Conservation (phyloP, 148 eudicot species). For the Amaranthus palmeri region DNA sequence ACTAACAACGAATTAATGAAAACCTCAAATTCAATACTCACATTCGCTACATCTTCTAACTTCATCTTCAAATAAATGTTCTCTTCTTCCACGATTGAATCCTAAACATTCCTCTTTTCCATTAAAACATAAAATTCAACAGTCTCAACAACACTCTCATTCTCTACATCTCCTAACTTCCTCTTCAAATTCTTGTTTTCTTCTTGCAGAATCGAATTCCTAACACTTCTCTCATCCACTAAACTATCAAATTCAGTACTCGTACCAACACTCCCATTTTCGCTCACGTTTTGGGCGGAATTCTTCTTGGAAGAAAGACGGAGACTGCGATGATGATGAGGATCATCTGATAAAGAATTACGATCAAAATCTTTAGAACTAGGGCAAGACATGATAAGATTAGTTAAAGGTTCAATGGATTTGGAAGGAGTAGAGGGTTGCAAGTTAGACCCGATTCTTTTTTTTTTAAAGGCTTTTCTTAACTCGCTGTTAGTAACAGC, state of each 20-base stretch:
- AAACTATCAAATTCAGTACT: no score
- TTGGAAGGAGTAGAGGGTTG: conserved; percentile 42
- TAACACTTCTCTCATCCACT: no score
- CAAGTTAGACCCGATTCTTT: conserved; percentile 7
- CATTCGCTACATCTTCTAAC: conserved; percentile 15
- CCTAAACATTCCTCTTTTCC: conserved; percentile 9
- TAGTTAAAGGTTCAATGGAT: conserved; percentile 9
- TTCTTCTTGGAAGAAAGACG: conserved; percentile 34
- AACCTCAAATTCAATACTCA: no score
- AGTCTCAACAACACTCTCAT: not conserved
- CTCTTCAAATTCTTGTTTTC: no score
- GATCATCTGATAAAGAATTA: not conserved
- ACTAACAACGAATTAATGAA: no score
- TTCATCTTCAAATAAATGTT: not conserved
- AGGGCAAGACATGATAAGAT: not conserved
- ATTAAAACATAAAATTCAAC: not conserved
- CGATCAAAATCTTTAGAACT: conserved; percentile 2
- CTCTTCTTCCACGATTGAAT: not conserved
- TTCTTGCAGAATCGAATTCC: no score
- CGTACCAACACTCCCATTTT: not conserved
- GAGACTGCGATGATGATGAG: conserved; percentile 35
- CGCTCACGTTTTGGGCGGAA: not conserved
- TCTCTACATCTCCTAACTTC: no score
- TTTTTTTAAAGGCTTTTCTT: no score
- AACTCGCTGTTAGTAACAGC: no score